Conservation (phyloP, 495 filamentous ascomycete genomes). For the Penicillium manginii region DNA sequence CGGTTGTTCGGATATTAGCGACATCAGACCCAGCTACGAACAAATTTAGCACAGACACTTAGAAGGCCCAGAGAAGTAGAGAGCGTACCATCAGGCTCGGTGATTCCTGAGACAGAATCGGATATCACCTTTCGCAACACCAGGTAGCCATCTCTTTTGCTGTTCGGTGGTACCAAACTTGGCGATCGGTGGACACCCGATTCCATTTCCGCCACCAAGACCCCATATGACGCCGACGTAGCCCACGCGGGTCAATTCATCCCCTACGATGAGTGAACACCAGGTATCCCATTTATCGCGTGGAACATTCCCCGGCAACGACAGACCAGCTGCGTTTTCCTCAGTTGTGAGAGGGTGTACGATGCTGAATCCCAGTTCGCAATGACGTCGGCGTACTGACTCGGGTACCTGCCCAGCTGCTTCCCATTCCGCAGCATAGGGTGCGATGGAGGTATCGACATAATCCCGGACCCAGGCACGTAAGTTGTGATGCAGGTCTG, state of each 20-base stretch:
- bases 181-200: slow-evolving; percentile 58
- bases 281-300: slow-evolving; percentile 54
- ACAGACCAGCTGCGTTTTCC: slow-evolving; percentile 37
- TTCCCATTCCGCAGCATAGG: slow-evolving; percentile 55
- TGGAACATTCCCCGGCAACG: slow-evolving; percentile 44
- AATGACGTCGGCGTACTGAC: slow-evolving; percentile 39
- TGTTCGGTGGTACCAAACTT: slow-evolving; percentile 55
- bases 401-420: slow-evolving; percentile 47
- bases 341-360: slow-evolving; percentile 39
- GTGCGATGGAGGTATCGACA: slow-evolving; percentile 47
- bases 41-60: slow-evolving; percentile 2
- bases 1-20: slow-evolving; percentile 55
- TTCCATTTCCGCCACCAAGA: slow-evolving; percentile 54
- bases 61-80: slow-evolving; percentile 8
- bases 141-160: slow-evolving; percentile 52
- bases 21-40: slow-evolving; percentile 55
- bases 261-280: slow-evolving; percentile 49
- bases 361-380: slow-evolving; percentile 43
- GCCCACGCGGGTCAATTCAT: slow-evolving; percentile 50
- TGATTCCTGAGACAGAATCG: slow-evolving; percentile 60
- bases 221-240: slow-evolving; percentile 52
- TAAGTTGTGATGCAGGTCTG: slow-evolving; percentile 47
- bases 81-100: slow-evolving; percentile 54
- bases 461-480: slow-evolving; percentile 50
- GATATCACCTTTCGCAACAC: slow-evolving; percentile 49